Base-by-base conservation (phyloP, 2,329 filamentous ascomycete genomes). In the Helotiales sp. region DNA sequence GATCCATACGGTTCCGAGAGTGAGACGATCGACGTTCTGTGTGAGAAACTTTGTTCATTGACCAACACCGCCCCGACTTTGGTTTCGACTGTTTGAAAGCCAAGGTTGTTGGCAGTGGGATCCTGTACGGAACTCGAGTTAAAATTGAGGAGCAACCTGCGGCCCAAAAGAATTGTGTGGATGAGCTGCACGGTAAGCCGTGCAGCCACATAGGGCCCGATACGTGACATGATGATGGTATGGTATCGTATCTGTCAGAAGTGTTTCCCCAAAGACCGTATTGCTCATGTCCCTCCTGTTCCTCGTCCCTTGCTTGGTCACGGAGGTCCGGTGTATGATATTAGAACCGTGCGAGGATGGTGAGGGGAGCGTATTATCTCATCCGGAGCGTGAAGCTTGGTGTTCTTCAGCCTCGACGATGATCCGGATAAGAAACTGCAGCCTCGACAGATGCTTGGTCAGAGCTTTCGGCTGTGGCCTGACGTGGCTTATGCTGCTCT, bases 151-250 rank as follows among this genome's bases (percentile, higher is more conserved):
- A n/a, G n/a, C n/a, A n/a, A 19, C 24, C 24, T 4, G 5, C 17
- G n/a, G 6, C 4, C 13, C 36, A 15, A 19, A 40, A 44, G 40
- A 44, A 44, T 12, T 24, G 40, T 44, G 40, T 44, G 22, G n/a
- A 44, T 25, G 19, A 24, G 22, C 40, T 44, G 40, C 40, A 44
- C 22, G 40, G 40, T 44, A 44, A 44, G 40, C 22, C 40, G 24
- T 40, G 38, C 40, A 54, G 42, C 51, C 44, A 30, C 38, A 42
- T 51, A 30, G 48, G 50, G 33, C 34, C 49, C 49, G 50, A 50
- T 54, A 46, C 29, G 52, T 52, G 54, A 27, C 54, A 56, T 52
- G 54, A 51, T 34, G 12, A 52, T 46, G 44, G 33, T 19, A 12
- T 44, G 22, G 40, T 44, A 12, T 27, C 40, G 9, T 25, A 15